Conservation (phyloP, 768 basidiomycete species). For the Ramaria rubella region DNA sequence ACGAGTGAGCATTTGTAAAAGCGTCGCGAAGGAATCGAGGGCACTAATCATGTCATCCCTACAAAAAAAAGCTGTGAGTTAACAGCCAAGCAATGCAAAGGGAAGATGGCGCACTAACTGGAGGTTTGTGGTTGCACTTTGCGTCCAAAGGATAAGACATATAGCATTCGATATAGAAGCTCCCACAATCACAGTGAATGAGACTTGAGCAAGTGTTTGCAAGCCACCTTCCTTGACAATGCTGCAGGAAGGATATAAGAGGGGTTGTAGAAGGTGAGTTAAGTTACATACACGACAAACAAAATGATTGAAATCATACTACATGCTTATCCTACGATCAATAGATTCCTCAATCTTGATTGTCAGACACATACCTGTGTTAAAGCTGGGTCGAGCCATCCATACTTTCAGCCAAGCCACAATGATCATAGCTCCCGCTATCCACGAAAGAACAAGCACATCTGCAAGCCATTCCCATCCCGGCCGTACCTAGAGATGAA, state of each 20-base stretch:
- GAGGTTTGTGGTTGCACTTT: conserved; percentile 74
- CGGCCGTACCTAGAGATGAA: conserved; percentile 28
- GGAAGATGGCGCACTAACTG: conserved; percentile 32
- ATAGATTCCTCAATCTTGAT: background rate
- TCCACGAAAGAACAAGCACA: conserved; percentile 66
- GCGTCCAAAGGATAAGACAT: conserved; percentile 80
- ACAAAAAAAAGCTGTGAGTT: background rate
- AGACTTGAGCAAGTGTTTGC: conserved; percentile 63
- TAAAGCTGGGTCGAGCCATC: conserved; percentile 85
- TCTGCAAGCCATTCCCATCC: conserved; percentile 76
- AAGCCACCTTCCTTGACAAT: conserved; percentile 87
- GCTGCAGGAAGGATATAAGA: conserved; percentile 31
- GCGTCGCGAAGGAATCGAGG: conserved; percentile 81
- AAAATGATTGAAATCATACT: conserved; percentile 81
- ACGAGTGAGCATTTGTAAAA: conserved; percentile 73
- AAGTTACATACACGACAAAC: conserved; percentile 66
- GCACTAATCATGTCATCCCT: conserved; percentile 73
- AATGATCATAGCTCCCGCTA: conserved; percentile 73
- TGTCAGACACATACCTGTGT: conserved; percentile 57
- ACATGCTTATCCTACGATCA: conserved; percentile 43
- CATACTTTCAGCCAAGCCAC: conserved; percentile 90
- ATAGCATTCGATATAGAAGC: conserved; percentile 72
- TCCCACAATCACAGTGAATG: conserved; percentile 73
- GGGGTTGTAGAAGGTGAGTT: background rate
- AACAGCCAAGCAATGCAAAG: background rate